Percentiles rank a stretch among this genome's conserved stretches.
Conservation (phyloP, 257 asterid genomes). For the Gentiana dahurica region DNA sequence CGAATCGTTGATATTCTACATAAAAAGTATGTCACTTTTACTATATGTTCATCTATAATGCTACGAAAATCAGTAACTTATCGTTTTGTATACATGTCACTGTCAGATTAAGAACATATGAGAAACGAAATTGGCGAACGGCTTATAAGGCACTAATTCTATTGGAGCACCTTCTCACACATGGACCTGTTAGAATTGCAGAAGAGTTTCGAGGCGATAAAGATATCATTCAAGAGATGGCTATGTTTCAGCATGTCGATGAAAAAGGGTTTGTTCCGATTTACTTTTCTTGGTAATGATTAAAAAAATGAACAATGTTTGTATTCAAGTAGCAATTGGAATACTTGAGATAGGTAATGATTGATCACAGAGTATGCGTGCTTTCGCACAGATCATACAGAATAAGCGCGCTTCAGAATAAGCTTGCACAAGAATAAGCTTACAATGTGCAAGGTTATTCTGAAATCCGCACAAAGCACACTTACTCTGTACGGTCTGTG, state of each 20-base stretch:
- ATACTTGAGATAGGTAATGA: background rate
- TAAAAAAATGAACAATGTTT: too few species aligned
- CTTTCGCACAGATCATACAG: too few species aligned
- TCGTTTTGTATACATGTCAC: background rate
- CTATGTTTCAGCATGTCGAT: slow-evolving; percentile 43
- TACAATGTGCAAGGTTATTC: too few species aligned
- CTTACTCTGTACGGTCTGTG: too few species aligned
- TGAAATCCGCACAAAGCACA: too few species aligned
- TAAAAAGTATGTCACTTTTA: slow-evolving; percentile 27
- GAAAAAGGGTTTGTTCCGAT: slow-evolving; percentile 43
- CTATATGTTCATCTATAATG: background rate
- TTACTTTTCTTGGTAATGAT: background rate
- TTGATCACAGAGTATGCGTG: background rate
- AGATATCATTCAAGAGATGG: slow-evolving; percentile 43
- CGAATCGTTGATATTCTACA: slow-evolving; percentile 67
- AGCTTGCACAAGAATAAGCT: too few species aligned
- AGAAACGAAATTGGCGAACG: slow-evolving; percentile 57
- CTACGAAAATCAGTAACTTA: background rate
- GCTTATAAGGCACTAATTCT: slow-evolving; percentile 52
- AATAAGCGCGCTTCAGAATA: too few species aligned
- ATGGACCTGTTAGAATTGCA: slow-evolving; percentile 69
- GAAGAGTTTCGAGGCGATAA: slow-evolving; percentile 60
- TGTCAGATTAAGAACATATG: slow-evolving; percentile 51
- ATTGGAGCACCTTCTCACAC: slow-evolving; percentile 68
- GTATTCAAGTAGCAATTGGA: background rate